Percentiles rank a stretch among this genome's conserved stretches.
Conservation (phyloP, 148 eudicot species). For the Rhododendron simsii region DNA sequence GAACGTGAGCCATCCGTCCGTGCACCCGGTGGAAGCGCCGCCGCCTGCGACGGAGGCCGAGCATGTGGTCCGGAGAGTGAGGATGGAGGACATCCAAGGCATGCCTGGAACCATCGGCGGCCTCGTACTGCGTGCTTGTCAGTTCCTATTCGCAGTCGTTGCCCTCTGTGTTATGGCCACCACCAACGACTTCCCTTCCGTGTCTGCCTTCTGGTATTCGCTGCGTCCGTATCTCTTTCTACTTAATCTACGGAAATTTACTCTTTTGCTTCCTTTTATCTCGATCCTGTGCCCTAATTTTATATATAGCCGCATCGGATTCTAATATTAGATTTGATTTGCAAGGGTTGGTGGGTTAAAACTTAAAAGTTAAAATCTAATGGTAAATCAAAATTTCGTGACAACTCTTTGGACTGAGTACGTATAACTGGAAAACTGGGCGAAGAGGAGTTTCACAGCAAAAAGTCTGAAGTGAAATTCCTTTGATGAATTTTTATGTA, state of each 20-base stretch:
- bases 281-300: neutral
- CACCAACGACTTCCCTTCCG: constrained; percentile 75
- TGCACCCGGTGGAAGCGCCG: constrained; percentile 76
- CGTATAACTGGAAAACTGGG: neutral
- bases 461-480: neutral
- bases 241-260: neutral
- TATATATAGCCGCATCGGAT: neutral
- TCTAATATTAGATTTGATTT: neutral
- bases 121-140: constrained; percentile 48
- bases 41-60: constrained; percentile 51
- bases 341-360: neutral
- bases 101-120: constrained; percentile 76
- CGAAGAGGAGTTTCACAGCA: neutral
- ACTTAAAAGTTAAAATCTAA: neutral
- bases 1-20: constrained; percentile 64
- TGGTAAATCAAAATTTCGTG: neutral
- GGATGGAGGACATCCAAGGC: constrained; percentile 75
- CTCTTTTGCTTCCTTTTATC: neutral
- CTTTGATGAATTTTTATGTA: neutral
- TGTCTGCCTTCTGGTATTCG: constrained; percentile 70
- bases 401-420: neutral
- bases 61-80: constrained; percentile 32
- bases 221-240: neutral
- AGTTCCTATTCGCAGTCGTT: constrained; percentile 47
- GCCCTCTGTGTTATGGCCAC: constrained; percentile 63